A percentile compares a stretch with the other conserved stretches of the same genome.
Conservation (phyloP, 2,329 filamentous ascomycete species). For the Penicillium sp. region DNA sequence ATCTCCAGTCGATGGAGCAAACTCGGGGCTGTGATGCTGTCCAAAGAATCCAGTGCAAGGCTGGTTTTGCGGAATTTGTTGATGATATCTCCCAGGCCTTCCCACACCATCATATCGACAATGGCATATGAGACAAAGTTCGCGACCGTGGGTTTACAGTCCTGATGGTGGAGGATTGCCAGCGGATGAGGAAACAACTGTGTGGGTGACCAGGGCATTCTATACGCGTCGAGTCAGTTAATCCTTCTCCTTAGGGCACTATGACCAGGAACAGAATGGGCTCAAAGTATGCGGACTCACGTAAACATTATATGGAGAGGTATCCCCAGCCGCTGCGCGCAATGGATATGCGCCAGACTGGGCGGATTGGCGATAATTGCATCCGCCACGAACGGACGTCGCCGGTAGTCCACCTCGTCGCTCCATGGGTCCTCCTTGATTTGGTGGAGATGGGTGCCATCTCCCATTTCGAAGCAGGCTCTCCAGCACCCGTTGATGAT, state of each 20-base stretch:
- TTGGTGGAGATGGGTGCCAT: conserved; percentile 57
- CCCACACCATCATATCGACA: conserved; percentile 91
- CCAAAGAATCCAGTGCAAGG: conserved; percentile 73
- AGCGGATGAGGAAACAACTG: conserved; percentile 82
- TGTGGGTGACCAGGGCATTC: conserved; percentile 87
- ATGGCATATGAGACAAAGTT: conserved; percentile 82
- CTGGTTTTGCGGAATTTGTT: conserved; percentile 77
- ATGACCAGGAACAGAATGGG: rapidly evolving
- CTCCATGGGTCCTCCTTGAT: conserved; percentile 49
- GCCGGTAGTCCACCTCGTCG: conserved; percentile 43
- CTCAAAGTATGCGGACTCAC: conserved; percentile 46
- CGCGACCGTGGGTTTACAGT: conserved; percentile 70
- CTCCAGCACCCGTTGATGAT: conserved; percentile 84
- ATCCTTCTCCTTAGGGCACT: too few species aligned
- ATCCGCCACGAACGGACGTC: conserved; percentile 73
- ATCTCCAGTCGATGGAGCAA: conserved; percentile 72
- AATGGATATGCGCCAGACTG: conserved; percentile 74
- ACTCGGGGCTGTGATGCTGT: conserved; percentile 77
- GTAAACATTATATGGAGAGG: conserved; percentile 89
- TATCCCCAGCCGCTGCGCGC: conserved; percentile 72
- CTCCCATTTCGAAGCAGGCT: conserved; percentile 75
- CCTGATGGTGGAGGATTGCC: conserved; percentile 73
- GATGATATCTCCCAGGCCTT: conserved; percentile 85
- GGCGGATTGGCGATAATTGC: conserved; percentile 85
- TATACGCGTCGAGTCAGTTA: conserved; percentile 32